phyloP scores from a whole-genome alignment of 2,329 filamentous ascomycete species.

The Trichophyton mentagrophytes region DNA sequence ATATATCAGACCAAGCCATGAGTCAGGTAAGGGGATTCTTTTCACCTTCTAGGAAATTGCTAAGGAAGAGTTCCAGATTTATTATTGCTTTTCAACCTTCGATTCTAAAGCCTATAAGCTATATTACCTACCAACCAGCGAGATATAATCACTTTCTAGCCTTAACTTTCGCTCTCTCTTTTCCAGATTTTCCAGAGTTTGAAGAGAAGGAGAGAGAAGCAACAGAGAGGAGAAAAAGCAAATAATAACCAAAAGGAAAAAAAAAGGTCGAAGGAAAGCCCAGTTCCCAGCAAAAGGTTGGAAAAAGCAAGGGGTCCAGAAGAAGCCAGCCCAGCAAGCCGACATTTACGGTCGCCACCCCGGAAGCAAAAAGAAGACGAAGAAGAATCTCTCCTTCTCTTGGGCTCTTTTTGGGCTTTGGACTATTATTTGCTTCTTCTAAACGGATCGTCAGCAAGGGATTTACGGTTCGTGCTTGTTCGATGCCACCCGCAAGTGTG shows the following conservation, averaged over 20 bases:
- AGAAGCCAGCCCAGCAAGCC: neutral
- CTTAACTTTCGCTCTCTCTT: too few species aligned
- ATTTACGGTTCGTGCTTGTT: conserved; percentile 2
- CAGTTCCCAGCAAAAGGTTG: too few species aligned
- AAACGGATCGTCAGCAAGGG: neutral
- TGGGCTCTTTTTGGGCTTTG: neutral
- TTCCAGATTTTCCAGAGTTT: neutral
- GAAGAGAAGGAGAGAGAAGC: neutral
- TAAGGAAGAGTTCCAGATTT: conserved; percentile 1
- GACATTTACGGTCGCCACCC: neutral
- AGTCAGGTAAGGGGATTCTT: neutral
- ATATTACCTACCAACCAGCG: too few species aligned
- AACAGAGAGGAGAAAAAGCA: neutral
- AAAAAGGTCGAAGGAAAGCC: neutral
- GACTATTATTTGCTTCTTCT: neutral
- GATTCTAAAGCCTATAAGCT: neutral
- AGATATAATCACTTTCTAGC: too few species aligned
- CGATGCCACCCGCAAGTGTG: conserved; percentile 2
- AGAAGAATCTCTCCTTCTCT: neutral
- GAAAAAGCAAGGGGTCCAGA: too few species aligned
- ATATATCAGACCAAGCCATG: neutral
- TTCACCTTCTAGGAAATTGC: neutral
- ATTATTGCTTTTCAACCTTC: neutral
- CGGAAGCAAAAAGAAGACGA: neutral
- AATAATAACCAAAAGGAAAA: neutral